Evolutionary conservation across 2,329 filamentous ascomycete genomes (phyloP), one percentile per base, ranked within the genome.

Genomic region (Trichoderma sp.): DNA sequence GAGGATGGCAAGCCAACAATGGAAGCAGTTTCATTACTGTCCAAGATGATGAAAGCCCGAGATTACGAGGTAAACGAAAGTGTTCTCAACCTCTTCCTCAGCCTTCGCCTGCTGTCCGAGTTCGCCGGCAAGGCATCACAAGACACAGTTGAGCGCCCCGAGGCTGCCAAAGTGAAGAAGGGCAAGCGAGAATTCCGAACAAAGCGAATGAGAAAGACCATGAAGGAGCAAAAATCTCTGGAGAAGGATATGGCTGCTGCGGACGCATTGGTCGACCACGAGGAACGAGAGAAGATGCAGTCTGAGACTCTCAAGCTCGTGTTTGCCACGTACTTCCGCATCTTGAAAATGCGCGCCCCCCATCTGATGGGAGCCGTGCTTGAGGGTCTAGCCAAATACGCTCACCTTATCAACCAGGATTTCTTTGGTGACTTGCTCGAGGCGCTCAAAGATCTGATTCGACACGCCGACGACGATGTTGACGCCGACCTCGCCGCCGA

Each of bases 371-470:
- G 97, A n/a, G 95, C 96, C 16, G 95, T 98, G 0, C 89, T 99
- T 6, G 97, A 98, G 86, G 97, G 97, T 33, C 87, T 99, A 27
- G 95, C 96, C 68, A 95, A 95, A 82, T 99, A 97, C 82, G 93
- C 95, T 4, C 97, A 98, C 83, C 89, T 99, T 76, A 99, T 99
- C 88, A 99, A 99, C 86, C 95, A 99, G 82, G 95, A 99, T 82
- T 98, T 99, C 87, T 99, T 99, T 80, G 97, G 96, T 33, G 97
- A 99, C 82, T 89, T 99, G 35, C 90, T 99, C 12, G 97, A 98
- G 85, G 96, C 95, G 0, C 88, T 99, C 53, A 97, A 97, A 83
- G 97, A 99, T 78, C 90, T 99, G 62, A 96, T 98, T 80, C 90
- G 91, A 4, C 91, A 95, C 79, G 93, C 93, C 71, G 90, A 93